Evolutionary conservation across 2,329 filamentous ascomycete genomes (phyloP).

Genomic region (Penicillium freii): DNA sequence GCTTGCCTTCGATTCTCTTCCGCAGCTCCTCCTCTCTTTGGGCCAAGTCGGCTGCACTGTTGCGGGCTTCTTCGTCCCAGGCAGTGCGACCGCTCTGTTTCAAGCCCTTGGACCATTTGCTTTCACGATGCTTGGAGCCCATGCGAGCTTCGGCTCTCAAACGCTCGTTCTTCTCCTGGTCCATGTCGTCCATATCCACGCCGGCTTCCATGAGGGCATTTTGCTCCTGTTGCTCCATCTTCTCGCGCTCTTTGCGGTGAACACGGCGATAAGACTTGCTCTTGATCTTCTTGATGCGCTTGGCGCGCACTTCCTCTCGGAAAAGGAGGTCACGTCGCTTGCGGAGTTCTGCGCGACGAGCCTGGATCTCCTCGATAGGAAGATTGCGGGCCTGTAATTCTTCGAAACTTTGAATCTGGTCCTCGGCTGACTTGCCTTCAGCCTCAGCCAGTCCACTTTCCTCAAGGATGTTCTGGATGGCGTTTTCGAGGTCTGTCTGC

Average conservation of each 20-base stretch:
- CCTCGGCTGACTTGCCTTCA: slow-evolving; percentile 60
- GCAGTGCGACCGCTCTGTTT: slow-evolving; percentile 74
- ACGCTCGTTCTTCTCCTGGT: slow-evolving; percentile 66
- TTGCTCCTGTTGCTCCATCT: slow-evolving; percentile 56
- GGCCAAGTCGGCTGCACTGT: slow-evolving; percentile 76
- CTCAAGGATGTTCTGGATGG: slow-evolving; percentile 84
- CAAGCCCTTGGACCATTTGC: slow-evolving; percentile 86
- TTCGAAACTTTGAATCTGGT: slow-evolving; percentile 66
- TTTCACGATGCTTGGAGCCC: slow-evolving; percentile 79
- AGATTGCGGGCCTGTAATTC: slow-evolving; percentile 69
- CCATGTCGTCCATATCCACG: slow-evolving; percentile 61
- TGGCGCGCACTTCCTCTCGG: slow-evolving; percentile 81
- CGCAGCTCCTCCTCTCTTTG: slow-evolving; percentile 78
- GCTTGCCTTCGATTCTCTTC: slow-evolving; percentile 72
- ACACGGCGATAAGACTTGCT: slow-evolving; percentile 91
- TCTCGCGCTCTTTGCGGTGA: slow-evolving; percentile 74
- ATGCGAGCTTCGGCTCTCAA: slow-evolving; percentile 79
- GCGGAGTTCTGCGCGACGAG: slow-evolving; percentile 70
- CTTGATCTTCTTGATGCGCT: slow-evolving; percentile 98
- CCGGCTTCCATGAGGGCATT: slow-evolving; percentile 59
- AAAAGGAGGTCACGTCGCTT: slow-evolving; percentile 81
- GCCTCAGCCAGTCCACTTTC: slow-evolving; percentile 71
- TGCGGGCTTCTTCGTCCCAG: slow-evolving; percentile 85
- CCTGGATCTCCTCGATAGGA: slow-evolving; percentile 69
- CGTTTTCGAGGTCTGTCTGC: slow-evolving; percentile 77